These are phyloP conservation scores for Naganishia vishniacii DNA, from an alignment of 768 basidiomycete genomes.

Conservation along the genomic window DNA sequence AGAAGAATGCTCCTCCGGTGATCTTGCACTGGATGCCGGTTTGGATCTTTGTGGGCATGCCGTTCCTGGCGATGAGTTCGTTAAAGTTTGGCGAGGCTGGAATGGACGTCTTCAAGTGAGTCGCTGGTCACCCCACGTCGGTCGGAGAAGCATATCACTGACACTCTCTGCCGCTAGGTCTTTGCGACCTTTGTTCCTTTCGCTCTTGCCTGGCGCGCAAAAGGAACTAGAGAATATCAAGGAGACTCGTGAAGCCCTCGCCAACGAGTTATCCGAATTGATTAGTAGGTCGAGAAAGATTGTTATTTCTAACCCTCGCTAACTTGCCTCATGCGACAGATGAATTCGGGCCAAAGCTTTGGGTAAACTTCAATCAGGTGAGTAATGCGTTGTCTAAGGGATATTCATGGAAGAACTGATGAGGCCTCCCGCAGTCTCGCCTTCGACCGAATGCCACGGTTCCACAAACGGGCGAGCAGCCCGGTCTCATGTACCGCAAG, in stretches of 20 bases:
- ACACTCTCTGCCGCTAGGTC: conserved; percentile 57
- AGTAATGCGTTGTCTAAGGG: no score
- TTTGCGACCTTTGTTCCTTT: conserved; percentile 77
- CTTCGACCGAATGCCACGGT: conserved; percentile 79
- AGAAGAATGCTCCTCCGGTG: conserved; percentile 59
- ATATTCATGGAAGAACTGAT: no score
- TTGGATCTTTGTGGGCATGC: conserved; percentile 65
- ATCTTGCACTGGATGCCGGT: conserved; percentile 73
- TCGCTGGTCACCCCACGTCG: conserved; percentile 26
- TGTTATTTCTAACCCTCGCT: background rate
- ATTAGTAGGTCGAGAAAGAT: conserved; percentile 36
- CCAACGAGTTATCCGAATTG: conserved; percentile 71
- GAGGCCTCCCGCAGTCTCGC: conserved; percentile 56
- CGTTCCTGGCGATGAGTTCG: conserved; percentile 85
- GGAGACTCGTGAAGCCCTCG: conserved; percentile 64
- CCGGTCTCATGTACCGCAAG: conserved; percentile 73
- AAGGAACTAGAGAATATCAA: conserved; percentile 70
- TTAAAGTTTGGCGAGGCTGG: conserved; percentile 97
- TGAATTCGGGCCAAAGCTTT: conserved; percentile 79
- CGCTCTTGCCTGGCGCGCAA: conserved; percentile 82
- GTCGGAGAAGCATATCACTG: background rate
- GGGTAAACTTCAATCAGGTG: conserved; percentile 79
- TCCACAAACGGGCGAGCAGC: conserved; percentile 68
- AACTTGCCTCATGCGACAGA: conserved; percentile 56
- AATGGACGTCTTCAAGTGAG: conserved; percentile 91